Evolutionary conservation across 768 basidiomycete genomes (phyloP), one percentile per base, ranked within the genome.

Genomic region (Pilatotrama ljubarskyi): DNA sequence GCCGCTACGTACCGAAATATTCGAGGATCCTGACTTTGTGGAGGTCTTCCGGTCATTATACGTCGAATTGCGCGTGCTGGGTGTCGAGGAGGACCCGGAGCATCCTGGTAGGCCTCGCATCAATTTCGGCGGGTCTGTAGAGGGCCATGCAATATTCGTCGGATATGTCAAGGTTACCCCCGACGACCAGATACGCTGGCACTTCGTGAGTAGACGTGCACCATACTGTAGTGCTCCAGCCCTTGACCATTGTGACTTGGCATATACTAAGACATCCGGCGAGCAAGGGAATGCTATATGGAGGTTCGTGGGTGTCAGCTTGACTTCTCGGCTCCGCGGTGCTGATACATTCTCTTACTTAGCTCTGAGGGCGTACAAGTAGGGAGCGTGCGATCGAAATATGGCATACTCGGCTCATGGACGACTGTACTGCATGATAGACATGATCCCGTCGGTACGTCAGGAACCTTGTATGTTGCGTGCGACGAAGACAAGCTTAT

Each of bases 351-450:
- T 13, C 1, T 26, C n/a, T 24, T 38, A 18, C 3, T 38, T 56
- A 88, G 87, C 64, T 84, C 80, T n/a, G 79, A 83, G 37, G 87
- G 80, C 35, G 72, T 90, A 20, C 84, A 87, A 56, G 59, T 89
- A 14, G 87, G 89, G 15, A 82, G 78, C 0, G 64, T 86, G 17
- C 79, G 84, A 15, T 88, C 88, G 3, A 72, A 72, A 8, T 84
- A 74, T 68, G 88, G 88, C 17, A 77, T 85, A 1, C 67, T 90
- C 7, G 88, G 80, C 7, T 42, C 73, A 9, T 82, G 82, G 81
- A 82, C 82, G 6, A 83, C 82, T 1, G 66, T 77, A 6, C 72
- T 75, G 24, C 81, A 82, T 50, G 78, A 83, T n/a, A 47, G 51
- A 3, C 71, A 75, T 32, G 81, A 83, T 64, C 81, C 81, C 0